Percentiles rank a stretch among this genome's conserved stretches.
Evolutionary conservation across 169 alveolate genomes (phyloP).

Genomic region (Cryptosporidium viatorum): DNA sequence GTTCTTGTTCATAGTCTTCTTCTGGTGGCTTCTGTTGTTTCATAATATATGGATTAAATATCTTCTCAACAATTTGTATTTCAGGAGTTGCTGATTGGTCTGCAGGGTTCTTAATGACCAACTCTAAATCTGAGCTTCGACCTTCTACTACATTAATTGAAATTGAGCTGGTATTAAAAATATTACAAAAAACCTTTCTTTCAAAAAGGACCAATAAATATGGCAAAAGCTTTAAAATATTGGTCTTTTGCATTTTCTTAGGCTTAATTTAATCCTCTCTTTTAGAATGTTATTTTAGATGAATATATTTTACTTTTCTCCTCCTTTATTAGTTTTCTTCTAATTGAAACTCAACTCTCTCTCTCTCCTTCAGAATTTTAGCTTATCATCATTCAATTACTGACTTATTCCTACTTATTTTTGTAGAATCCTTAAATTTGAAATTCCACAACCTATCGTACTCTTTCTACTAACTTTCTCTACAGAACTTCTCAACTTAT

Average conservation of each 20-base stretch:
- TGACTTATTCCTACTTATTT: neutral
- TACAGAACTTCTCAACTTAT: neutral
- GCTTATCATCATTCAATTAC: conserved; percentile 6
- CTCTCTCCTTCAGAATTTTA: neutral
- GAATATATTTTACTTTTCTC: neutral
- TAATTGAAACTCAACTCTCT: no score
- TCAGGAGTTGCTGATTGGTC: conserved; percentile 63
- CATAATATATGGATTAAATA: conserved; percentile 52
- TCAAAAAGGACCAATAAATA: neutral
- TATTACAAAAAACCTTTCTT: neutral
- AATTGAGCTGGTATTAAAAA: conserved; percentile 47
- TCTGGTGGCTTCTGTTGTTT: conserved; percentile 69
- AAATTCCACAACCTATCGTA: conserved; percentile 9
- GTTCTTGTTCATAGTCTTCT: neutral
- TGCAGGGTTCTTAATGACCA: conserved; percentile 43
- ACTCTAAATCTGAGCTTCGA: conserved; percentile 29
- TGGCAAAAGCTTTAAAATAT: neutral
- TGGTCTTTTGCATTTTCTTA: neutral
- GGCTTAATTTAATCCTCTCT: neutral
- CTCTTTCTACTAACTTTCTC: neutral
- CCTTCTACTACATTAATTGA: conserved; percentile 70
- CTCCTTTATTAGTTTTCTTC: neutral
- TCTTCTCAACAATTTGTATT: conserved; percentile 14
- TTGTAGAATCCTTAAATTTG: neutral
- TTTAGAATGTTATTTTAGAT: neutral